Evolutionary conservation across 2,329 filamentous ascomycete species (phyloP), one percentile per base, ranked within the genome.

Genomic region (Aspergillus texensis): DNA sequence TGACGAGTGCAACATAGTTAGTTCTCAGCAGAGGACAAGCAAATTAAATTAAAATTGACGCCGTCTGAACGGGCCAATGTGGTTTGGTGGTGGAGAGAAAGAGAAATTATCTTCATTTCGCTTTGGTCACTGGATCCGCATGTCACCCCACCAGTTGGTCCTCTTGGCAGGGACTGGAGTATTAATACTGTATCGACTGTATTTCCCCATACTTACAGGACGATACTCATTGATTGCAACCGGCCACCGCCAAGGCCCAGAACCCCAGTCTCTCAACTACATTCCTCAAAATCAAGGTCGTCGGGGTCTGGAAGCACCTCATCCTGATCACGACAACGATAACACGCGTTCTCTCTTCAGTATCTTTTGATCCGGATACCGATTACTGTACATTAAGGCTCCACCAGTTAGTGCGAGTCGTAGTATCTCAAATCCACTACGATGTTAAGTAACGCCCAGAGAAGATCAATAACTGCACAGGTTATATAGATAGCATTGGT

Each of bases 131-230:
- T 52, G 52, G 32, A 11, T 55, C 52, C 21, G n/a, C 52, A 55
- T 39, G 26, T 43, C 21, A 45, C 53, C 60, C 43, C 53, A 52
- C 60, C 16, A 14, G n/a, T 32, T 45, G 19, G 52, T 58, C 21
- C 6, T 45, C 57, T 61, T 61, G 60, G 60, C 59, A 61, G 59
- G 53, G 53, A 61, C 60, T 61, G 14, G 12, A 6, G 26, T 28
- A 28, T 28, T 1, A 28, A 28, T 34, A 34, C 32, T 4, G 32
- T 34, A 34, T 5, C 6, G 26, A 34, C 32, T 32, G 26, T 28
- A 6, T 53, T 19, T 6, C 45, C 45, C 24, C 43, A 46, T 41
- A 1, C 19, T 41, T n/a, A 41, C 16, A 3, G 39, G 9, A 41
- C 39, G 4, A 21, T 21, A 21, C 21, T 9, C 5, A 26, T 24